Evolutionary conservation across 305 asterid genomes (phyloP).

Genomic region (Caryopteris hybrid): DNA sequence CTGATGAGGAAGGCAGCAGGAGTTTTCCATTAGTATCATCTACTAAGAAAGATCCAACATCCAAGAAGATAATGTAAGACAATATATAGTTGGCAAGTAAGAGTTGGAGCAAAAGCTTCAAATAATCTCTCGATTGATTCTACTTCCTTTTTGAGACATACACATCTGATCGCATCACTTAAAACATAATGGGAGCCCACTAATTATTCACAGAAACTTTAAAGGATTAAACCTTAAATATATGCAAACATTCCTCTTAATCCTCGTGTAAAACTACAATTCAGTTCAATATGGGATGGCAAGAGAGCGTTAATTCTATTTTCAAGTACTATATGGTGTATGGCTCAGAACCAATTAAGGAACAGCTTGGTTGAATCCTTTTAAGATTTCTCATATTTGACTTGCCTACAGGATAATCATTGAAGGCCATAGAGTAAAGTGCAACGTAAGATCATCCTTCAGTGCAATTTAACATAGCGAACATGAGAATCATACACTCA

Average conservation of each 20-base stretch:
- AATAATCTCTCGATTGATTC: neutral
- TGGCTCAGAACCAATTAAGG: neutral
- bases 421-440: neutral
- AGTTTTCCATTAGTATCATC: conserved; percentile 6
- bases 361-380: neutral
- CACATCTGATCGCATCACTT: neutral
- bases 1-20: conserved; percentile 40
- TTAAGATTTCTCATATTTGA: neutral
- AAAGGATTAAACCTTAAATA: neutral
- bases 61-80: neutral
- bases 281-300: neutral
- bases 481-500: neutral
- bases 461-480: neutral
- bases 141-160: neutral
- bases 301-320: neutral
- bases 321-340: neutral
- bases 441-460: neutral
- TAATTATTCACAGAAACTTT: neutral
- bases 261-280: neutral
- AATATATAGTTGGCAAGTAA: conserved; percentile 1
- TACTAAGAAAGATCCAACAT: conserved; percentile 14
- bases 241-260: neutral
- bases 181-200: neutral
- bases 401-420: neutral
- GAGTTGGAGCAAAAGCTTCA: neutral